Conservation (phyloP, 805 yeast species). For the Candida railenensis region DNA sequence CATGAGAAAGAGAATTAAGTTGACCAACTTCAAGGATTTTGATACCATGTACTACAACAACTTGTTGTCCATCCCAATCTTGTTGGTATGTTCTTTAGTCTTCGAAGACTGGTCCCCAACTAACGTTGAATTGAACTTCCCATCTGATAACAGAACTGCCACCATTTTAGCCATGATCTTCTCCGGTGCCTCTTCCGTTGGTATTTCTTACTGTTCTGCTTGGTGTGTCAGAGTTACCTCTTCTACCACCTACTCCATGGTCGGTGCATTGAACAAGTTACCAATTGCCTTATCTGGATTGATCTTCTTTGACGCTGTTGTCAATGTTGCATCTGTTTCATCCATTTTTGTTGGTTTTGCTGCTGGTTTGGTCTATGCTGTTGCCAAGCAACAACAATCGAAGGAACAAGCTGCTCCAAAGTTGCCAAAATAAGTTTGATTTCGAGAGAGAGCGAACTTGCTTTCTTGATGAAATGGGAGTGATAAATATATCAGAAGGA, state of each 20-base stretch:
- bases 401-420: conserved; percentile 40
- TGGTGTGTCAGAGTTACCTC: conserved; percentile 99
- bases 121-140: conserved; percentile 78
- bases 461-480: too few relatives aligned
- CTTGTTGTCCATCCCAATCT: conserved; percentile 86
- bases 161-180: conserved; percentile 80
- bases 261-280: conserved; percentile 96
- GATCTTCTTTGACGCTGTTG: conserved; percentile 91
- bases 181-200: conserved; percentile 93
- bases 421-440: conserved; percentile 6
- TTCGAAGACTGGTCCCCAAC: conserved; percentile 92
- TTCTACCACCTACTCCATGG: conserved; percentile 98
- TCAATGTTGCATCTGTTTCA: conserved; percentile 85
- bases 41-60: conserved; percentile 99
- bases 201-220: conserved; percentile 97
- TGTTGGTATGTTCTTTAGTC: conserved; percentile 68
- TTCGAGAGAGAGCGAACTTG: not conserved
- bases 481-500: too few relatives aligned
- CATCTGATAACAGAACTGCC: conserved; percentile 63
- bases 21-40: conserved; percentile 93
- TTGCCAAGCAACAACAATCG: conserved; percentile 89
- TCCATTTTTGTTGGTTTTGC: conserved; percentile 92
- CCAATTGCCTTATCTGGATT: conserved; percentile 97
- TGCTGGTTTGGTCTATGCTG: conserved; percentile 95
- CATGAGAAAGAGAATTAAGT: conserved; percentile 97